A percentile compares a stretch with the other conserved stretches of the same genome.
Conservation (phyloP, 2,329 filamentous ascomycete genomes). For the Plectosphaerella cucumerina region DNA sequence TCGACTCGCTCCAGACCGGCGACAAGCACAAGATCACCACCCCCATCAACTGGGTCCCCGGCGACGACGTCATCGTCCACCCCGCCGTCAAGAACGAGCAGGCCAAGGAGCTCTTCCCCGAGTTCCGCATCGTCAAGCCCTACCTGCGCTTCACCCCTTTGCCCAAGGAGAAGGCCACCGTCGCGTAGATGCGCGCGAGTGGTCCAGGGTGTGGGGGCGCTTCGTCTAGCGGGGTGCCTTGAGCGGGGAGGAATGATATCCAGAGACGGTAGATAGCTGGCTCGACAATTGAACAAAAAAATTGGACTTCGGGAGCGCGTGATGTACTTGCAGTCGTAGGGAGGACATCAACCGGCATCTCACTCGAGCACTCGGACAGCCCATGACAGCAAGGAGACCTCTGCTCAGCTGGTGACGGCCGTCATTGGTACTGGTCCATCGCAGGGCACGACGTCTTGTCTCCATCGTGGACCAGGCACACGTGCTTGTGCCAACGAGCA, state of each 20-base stretch:
- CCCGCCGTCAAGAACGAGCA: conserved; percentile 78
- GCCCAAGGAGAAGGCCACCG: conserved; percentile 46
- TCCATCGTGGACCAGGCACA: no score
- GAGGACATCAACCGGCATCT: no score
- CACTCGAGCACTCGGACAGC: no score
- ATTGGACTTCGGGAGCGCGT: neutral
- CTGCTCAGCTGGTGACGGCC: no score
- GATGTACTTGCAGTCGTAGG: no score
- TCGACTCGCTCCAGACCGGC: conserved; percentile 76
- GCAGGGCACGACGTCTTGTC: no score
- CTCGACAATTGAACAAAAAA: neutral
- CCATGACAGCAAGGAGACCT: no score
- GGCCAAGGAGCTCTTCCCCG: conserved; percentile 82
- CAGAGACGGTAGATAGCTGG: neutral
- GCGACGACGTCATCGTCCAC: conserved; percentile 90
- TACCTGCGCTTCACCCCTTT: conserved; percentile 72
- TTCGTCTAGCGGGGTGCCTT: neutral
- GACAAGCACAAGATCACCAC: conserved; percentile 87
- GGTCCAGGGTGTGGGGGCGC: conserved; percentile 1
- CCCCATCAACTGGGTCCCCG: conserved; percentile 85
- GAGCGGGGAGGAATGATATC: neutral
- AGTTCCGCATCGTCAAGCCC: conserved; percentile 64
- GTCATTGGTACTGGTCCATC: no score
- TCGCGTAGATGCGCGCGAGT: conserved; percentile 18
- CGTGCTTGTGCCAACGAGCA: no score